These are phyloP conservation scores for Lenwebbia sp. DNA, from an alignment of 345 rosid species.

Conservation along the genomic window DNA sequence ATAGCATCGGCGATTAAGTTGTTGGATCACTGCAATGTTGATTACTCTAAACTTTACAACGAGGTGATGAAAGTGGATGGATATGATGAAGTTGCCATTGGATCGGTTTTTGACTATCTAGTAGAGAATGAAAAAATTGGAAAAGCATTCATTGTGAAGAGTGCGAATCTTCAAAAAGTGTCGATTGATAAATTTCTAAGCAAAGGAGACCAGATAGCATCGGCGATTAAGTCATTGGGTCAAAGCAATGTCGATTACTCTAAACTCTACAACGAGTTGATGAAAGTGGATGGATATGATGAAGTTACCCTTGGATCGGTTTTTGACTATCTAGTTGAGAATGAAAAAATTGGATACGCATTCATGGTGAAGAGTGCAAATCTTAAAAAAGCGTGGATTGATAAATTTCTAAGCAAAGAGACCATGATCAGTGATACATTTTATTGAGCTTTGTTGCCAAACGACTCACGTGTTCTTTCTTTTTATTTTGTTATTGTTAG, in stretches of 20 bases:
- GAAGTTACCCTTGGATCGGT: no score
- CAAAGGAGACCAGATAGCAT: not conserved
- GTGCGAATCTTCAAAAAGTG: not conserved
- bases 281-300: no score
- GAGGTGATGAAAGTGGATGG: no score
- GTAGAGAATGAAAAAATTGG: not conserved
- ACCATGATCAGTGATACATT: not conserved
- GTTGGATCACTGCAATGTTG: no score
- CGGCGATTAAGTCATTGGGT: no score
- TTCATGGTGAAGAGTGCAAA: not conserved
- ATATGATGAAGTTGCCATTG: no score
- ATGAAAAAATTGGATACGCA: not conserved
- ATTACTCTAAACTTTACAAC: no score
- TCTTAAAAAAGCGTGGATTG: rapidly evolving
- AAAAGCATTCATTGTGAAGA: not conserved
- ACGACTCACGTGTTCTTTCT: rapidly evolving
- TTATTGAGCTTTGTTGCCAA: not conserved
- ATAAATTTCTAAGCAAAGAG: not conserved
- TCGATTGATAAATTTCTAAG: not conserved
- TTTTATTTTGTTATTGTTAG: not conserved
- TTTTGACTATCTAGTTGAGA: not conserved
- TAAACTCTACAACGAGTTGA: no score
- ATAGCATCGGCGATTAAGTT: no score
- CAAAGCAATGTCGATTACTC: no score
- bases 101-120: not conserved